A percentile compares a stretch with the other conserved stretches of the same genome.
These are phyloP conservation scores for Arxiozyma telluris DNA, from an alignment of 1,139 yeast species.

Conservation along the genomic window DNA sequence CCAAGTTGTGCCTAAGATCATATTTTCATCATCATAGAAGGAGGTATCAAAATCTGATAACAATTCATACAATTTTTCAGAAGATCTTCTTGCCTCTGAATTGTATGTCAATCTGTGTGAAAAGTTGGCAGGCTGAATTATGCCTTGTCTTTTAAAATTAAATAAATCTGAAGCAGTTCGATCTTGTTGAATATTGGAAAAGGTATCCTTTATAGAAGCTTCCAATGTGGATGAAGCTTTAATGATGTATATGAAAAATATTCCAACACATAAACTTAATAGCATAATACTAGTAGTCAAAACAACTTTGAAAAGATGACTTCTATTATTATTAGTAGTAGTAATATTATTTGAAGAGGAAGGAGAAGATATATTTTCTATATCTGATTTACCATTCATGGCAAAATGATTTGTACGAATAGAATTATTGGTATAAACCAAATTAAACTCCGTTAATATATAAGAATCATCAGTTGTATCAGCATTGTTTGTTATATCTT, in stretches of 20 bases:
- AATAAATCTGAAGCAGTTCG: not conserved
- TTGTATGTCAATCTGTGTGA: conserved; percentile 7
- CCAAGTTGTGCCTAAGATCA: conserved; percentile 32
- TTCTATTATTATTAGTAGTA: not conserved
- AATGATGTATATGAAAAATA: not conserved
- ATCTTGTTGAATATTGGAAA: not conserved
- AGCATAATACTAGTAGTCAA: not conserved
- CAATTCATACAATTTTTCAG: conserved; percentile 31
- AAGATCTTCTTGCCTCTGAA: conserved; percentile 18
- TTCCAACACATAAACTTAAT: not conserved
- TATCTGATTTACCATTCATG: not conserved
- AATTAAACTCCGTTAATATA: not conserved
- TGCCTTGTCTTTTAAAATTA: conserved; percentile 5
- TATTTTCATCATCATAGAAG: conserved; percentile 37
- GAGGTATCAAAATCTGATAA: conserved; percentile 38
- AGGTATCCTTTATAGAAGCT: not conserved
- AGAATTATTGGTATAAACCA: not conserved
- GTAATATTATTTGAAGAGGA: too few species aligned
- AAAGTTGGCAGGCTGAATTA: conserved; percentile 5
- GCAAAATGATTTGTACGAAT: not conserved
- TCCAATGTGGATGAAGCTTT: not conserved
- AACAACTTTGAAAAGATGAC: not conserved
- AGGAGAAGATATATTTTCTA: not conserved
- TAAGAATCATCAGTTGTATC: conserved; percentile 1
- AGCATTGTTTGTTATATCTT: not conserved